Base-by-base conservation (phyloP, 164 flowering plant species). In the Sedum album region DNA sequence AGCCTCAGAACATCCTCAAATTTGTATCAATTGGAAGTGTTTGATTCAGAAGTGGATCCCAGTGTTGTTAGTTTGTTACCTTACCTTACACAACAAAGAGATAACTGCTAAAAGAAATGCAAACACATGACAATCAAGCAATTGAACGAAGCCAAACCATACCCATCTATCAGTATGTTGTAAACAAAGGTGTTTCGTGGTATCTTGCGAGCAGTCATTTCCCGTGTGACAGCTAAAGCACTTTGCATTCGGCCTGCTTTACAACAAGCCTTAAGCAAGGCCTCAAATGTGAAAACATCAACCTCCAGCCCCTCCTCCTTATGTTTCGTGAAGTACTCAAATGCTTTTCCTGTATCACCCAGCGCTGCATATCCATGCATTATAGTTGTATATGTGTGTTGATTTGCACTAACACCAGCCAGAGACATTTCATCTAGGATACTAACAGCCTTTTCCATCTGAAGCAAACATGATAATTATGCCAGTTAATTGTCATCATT, bases 201-300 rank as follows among this genome's bases (percentile, higher is more conserved):
- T 69, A 95, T 89, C 39, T 85, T 84, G 71, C 77, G 85, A 73
- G 86, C 72, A 73, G 78, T 81, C 99, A 95, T 95, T 76, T 92
- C 97, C 79, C 83, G 86, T 39, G 96, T 95, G 53, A 95, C 97
- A 64, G 90, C 96, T 68, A 92, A 79, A 72, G 99, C 97, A 85
- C 97, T 88, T 68, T 95, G 99, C 99, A 95, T 95, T 76, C 96
- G 81, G 68, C 99, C 99, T 51, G 99, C 68, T 79, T 92, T 95
- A 85, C 99, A 95, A 76, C 99, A 95, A 26, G 99, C 97, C 81
- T 95, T 95, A 42, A 95, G 86, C 73, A 95, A 78, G 73, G 97
- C 97, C 82, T 92, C 91, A 69, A 88, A 95, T 26, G 93, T 82
- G 69, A 68, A 92, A 14, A 79, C 91, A 74, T 94, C 96, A 73